Conservation (phyloP, 306 rosid genomes). For the Sicyos baderoa region DNA sequence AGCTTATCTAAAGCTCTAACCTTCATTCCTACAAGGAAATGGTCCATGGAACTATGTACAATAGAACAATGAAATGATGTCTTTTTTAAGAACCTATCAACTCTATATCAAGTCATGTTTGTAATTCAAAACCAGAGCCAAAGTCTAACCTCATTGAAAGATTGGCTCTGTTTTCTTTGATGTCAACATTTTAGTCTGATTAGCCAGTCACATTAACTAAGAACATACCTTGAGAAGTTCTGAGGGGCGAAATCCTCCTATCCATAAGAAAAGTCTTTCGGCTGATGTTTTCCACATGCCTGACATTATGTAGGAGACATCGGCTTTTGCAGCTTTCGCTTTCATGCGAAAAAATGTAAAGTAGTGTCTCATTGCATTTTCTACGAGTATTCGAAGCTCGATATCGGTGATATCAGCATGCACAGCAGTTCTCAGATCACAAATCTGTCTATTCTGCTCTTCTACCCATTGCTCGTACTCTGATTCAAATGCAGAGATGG, state of each 20-base stretch:
- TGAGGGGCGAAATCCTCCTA: constrained; percentile 95
- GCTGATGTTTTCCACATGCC: constrained; percentile 89
- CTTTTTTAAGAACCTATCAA: background rate
- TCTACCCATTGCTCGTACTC: constrained; percentile 79
- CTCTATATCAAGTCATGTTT: background rate
- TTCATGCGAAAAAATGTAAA: constrained; percentile 64
- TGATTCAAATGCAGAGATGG: constrained; percentile 56
- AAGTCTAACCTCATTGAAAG: background rate
- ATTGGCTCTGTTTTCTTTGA: background rate
- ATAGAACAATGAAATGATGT: too few relatives aligned
- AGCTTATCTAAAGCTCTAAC: too few relatives aligned
- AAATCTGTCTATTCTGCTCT: constrained; percentile 53
- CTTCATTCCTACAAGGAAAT: too few relatives aligned
- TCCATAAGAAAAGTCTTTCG: constrained; percentile 80
- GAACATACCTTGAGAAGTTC: constrained; percentile 67
- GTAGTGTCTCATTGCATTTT: constrained; percentile 60
- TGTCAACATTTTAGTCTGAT: background rate
- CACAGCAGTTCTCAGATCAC: constrained; percentile 59
- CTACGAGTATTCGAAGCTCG: constrained; percentile 59
- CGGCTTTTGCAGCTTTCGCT: constrained; percentile 74
- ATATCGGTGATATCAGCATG: constrained; percentile 44
- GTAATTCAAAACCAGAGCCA: background rate
- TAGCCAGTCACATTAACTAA: background rate
- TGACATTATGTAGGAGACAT: constrained; percentile 69
- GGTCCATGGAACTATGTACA: too few relatives aligned